phyloP scores from a whole-genome alignment of 345 rosid species.

The Nephelium lappaceum region DNA sequence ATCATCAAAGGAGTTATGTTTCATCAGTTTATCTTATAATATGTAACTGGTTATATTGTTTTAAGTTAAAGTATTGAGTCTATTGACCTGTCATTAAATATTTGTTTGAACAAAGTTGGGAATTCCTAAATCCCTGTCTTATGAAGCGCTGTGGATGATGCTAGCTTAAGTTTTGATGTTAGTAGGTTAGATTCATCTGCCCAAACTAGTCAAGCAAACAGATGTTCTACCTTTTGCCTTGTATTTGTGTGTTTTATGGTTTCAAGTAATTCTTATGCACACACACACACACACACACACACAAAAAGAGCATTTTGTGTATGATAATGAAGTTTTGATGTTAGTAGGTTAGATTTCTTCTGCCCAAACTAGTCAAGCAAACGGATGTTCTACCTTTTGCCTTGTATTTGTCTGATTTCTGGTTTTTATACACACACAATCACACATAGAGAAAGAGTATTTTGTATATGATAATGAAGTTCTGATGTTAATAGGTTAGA shows the following conservation, averaged over 20 bases:
- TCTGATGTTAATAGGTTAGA: neutral
- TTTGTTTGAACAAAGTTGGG: neutral
- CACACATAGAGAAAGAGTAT: too few species aligned
- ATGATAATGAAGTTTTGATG: too few species aligned
- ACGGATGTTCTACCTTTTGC: too few species aligned
- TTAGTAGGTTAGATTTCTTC: too few species aligned
- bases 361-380: too few species aligned
- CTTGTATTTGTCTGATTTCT: too few species aligned
- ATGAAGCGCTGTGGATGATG: neutral
- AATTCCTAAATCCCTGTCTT: neutral
- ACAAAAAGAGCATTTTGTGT: too few species aligned
- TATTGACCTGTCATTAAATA: neutral
- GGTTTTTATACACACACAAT: too few species aligned
- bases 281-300: too few species aligned
- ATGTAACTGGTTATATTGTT: neutral
- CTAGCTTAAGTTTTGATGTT: neutral
- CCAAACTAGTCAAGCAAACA: neutral
- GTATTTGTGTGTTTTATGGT: neutral
- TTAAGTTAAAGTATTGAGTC: neutral
- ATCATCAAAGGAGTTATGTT: neutral
- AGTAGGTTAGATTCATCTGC: neutral
- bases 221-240: neutral
- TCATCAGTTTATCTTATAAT: neutral
- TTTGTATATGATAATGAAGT: neutral
- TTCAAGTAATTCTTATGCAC: too few species aligned